Percentiles rank a stretch among this genome's conserved stretches.
Conservation (phyloP, 495 filamentous ascomycete genomes). For the Aspergillus nidulans region DNA sequence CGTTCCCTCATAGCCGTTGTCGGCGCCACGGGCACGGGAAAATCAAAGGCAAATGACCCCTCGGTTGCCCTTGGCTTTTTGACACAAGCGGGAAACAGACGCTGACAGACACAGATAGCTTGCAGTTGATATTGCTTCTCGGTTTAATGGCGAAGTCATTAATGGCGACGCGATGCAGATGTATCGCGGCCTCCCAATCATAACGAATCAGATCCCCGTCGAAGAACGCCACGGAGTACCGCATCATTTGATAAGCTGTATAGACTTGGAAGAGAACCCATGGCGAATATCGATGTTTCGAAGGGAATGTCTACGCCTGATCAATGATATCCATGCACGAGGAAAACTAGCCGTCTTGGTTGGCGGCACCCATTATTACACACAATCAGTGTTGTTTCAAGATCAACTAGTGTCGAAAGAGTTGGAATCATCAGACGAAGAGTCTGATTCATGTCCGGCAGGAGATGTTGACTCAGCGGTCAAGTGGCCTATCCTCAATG, state of each 20-base stretch:
- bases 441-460: slow-evolving; percentile 1
- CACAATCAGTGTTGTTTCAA: slow-evolving; percentile 78
- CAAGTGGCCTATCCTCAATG: slow-evolving; percentile 68
- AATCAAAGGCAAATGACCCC: slow-evolving; percentile 74
- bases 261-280: slow-evolving; percentile 68
- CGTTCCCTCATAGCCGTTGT: slow-evolving; percentile 75
- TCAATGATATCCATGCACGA: slow-evolving; percentile 70
- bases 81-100: not conserved
- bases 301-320: slow-evolving; percentile 59
- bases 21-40: slow-evolving; percentile 92
- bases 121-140: slow-evolving; percentile 79
- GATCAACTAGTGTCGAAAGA: slow-evolving; percentile 52
- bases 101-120: slow-evolving; percentile 59
- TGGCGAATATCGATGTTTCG: slow-evolving; percentile 78
- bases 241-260: slow-evolving; percentile 81
- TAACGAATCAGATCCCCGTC: slow-evolving; percentile 84
- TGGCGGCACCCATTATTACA: slow-evolving; percentile 93
- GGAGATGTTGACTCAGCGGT: slow-evolving; percentile 11
- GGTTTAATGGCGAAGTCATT: slow-evolving; percentile 90
- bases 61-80: not conserved
- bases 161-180: slow-evolving; percentile 99
- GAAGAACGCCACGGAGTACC: slow-evolving; percentile 76
- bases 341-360: slow-evolving; percentile 85
- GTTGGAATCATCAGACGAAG: slow-evolving; percentile 17
- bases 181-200: slow-evolving; percentile 87